phyloP scores from a whole-genome alignment of 2,329 filamentous ascomycete species.

The Sclerotinia trifoliorum region DNA sequence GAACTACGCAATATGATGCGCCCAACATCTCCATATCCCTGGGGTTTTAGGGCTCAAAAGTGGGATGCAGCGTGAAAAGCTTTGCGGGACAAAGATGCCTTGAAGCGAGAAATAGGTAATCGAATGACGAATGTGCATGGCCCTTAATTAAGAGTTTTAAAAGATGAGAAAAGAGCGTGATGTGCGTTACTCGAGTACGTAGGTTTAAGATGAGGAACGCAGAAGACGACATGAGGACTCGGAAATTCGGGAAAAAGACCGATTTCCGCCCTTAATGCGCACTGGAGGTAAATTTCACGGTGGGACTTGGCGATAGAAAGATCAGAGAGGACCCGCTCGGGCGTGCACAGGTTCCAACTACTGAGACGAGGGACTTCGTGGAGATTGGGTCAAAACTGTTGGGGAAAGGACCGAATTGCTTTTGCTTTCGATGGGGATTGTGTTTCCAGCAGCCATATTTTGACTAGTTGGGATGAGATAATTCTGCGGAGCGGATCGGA shows the following conservation, averaged over 20 bases:
- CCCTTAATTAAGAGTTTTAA: neutral
- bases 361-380: neutral
- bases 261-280: neutral
- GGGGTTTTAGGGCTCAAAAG: neutral
- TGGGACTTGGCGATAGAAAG: neutral
- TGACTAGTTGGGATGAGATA: neutral
- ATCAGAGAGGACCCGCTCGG: conserved; percentile 13
- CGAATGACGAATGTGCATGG: neutral
- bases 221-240: neutral
- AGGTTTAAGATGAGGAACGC: neutral
- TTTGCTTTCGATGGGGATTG: neutral
- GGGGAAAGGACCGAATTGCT: conserved; percentile 6
- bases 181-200: neutral
- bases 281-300: neutral
- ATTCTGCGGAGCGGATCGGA: conserved; percentile 1
- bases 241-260: neutral
- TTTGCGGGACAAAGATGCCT: neutral
- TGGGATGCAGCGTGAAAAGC: conserved; percentile 8
- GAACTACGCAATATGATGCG: neutral
- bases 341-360: neutral
- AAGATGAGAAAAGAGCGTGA: too few relatives aligned
- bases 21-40: neutral
- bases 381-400: neutral
- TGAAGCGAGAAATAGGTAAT: neutral
- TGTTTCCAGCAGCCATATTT: neutral